A percentile compares a stretch with the other conserved stretches of the same genome.
Evolutionary conservation across 1,284 basidiomycete species (phyloP).

Genomic region (Sparassis latifolia): DNA sequence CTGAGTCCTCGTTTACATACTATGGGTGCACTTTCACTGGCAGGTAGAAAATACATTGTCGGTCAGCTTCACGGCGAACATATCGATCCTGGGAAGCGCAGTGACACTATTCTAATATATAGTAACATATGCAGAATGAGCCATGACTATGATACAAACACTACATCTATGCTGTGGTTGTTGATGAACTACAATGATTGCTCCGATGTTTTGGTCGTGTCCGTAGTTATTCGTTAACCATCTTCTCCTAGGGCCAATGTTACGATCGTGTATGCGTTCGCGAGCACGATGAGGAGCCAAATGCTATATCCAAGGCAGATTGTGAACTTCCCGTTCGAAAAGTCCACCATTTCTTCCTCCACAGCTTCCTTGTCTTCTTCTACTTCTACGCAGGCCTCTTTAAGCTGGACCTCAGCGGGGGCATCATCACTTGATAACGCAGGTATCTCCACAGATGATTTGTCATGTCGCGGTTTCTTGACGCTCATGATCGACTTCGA

Average conservation of each 20-base stretch:
- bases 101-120: too few relatives aligned
- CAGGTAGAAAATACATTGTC: too few relatives aligned
- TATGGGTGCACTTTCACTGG: too few relatives aligned
- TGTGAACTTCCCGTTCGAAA: conserved; percentile 52
- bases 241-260: conserved; percentile 35
- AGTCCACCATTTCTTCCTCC: conserved; percentile 42
- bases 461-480: conserved; percentile 18
- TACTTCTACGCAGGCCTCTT: not conserved
- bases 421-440: not conserved
- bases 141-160: too few relatives aligned
- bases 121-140: too few relatives aligned
- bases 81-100: too few relatives aligned
- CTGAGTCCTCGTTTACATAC: conserved; percentile 9
- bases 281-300: conserved; percentile 57
- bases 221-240: too few relatives aligned
- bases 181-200: too few relatives aligned
- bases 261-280: conserved; percentile 63
- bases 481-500: conserved; percentile 67
- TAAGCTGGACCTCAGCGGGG: not conserved
- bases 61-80: too few relatives aligned
- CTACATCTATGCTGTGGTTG: too few relatives aligned
- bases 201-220: too few relatives aligned
- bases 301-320: conserved; percentile 52
- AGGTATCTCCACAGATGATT: not conserved
- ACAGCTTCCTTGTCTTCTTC: conserved; percentile 7